phyloP scores from a whole-genome alignment of 495 filamentous ascomycete genomes.

The Parathielavia appendiculata region DNA sequence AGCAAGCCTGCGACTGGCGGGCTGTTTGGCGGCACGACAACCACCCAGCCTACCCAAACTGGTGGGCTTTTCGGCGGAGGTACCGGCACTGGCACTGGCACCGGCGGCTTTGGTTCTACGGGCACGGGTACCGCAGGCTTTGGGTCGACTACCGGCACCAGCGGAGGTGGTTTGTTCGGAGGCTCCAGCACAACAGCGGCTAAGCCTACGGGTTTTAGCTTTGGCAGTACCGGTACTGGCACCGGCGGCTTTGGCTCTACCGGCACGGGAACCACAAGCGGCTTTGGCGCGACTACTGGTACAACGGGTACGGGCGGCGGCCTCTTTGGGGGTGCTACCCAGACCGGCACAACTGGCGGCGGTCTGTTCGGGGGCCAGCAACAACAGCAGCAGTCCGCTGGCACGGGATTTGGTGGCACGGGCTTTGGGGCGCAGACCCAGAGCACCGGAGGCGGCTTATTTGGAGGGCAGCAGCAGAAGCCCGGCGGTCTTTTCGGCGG shows the following conservation, averaged over 20 bases:
- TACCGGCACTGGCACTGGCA: not conserved
- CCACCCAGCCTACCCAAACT: slow-evolving; percentile 21
- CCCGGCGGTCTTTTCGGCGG: slow-evolving; percentile 49
- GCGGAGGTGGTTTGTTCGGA: slow-evolving; percentile 39
- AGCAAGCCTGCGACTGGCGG: slow-evolving; percentile 35
- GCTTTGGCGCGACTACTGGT: slow-evolving; percentile 31
- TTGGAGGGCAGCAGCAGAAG: slow-evolving; percentile 45
- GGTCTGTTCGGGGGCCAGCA: slow-evolving; percentile 49
- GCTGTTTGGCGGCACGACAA: slow-evolving; percentile 30
- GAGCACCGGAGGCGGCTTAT: slow-evolving; percentile 52
- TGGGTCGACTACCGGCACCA: slow-evolving; percentile 35
- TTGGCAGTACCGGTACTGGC: slow-evolving; percentile 28
- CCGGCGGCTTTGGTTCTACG: slow-evolving; percentile 33
- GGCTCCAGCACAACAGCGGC: slow-evolving; percentile 28
- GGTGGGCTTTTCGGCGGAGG: slow-evolving; percentile 23
- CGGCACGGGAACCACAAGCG: slow-evolving; percentile 22
- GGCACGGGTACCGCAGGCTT: slow-evolving; percentile 31
- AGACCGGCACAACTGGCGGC: slow-evolving; percentile 29
- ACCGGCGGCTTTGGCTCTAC: slow-evolving; percentile 28
- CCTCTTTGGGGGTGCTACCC: slow-evolving; percentile 51
- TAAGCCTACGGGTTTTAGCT: slow-evolving; percentile 34
- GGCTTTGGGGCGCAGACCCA: slow-evolving; percentile 31
- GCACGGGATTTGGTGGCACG: slow-evolving; percentile 19
- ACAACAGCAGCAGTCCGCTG: slow-evolving; percentile 21
- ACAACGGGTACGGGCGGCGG: slow-evolving; percentile 48